Conservation (phyloP, 495 filamentous ascomycete species). For the Aspergillus heteromorphus region DNA sequence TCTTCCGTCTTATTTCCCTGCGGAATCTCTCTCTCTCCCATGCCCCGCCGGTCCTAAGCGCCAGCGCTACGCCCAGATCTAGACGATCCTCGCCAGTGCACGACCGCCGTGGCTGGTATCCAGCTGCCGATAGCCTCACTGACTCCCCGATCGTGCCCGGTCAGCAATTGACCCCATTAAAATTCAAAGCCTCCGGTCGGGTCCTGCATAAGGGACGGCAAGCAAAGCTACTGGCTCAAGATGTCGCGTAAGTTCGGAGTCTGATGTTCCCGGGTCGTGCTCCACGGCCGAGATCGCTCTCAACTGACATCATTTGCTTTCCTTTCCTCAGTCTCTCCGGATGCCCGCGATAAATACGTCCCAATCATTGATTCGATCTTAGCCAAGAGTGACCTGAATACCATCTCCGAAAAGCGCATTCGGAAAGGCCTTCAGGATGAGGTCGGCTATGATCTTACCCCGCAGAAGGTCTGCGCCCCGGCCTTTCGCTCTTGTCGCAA, state of each 20-base stretch:
- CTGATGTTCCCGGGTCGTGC: slow-evolving; percentile 9
- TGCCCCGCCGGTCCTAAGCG: slow-evolving; percentile 42
- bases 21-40: slow-evolving; percentile 9
- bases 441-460: slow-evolving; percentile 74
- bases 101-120: slow-evolving; percentile 14
- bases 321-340: slow-evolving; percentile 54
- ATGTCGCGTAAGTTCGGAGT: slow-evolving; percentile 41
- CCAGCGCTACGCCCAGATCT: slow-evolving; percentile 35
- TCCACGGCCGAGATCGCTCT: slow-evolving; percentile 14
- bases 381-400: slow-evolving; percentile 72
- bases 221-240: slow-evolving; percentile 12
- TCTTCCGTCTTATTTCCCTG: slow-evolving; percentile 2
- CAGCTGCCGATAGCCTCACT: slow-evolving; percentile 1
- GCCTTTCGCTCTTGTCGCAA: slow-evolving; percentile 12
- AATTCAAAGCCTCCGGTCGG: not conserved
- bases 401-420: slow-evolving; percentile 88
- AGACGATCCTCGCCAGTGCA: slow-evolving; percentile 15
- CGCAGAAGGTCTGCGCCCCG: slow-evolving; percentile 65
- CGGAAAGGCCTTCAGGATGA: slow-evolving; percentile 75
- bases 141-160: not conserved
- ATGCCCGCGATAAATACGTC: slow-evolving; percentile 63
- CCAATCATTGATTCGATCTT: slow-evolving; percentile 92
- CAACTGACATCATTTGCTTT: slow-evolving; percentile 20
- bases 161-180: slow-evolving; percentile 11
- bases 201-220: not conserved